Base-by-base conservation (phyloP, 139 green algal species). In the Nannochloris sp. region DNA sequence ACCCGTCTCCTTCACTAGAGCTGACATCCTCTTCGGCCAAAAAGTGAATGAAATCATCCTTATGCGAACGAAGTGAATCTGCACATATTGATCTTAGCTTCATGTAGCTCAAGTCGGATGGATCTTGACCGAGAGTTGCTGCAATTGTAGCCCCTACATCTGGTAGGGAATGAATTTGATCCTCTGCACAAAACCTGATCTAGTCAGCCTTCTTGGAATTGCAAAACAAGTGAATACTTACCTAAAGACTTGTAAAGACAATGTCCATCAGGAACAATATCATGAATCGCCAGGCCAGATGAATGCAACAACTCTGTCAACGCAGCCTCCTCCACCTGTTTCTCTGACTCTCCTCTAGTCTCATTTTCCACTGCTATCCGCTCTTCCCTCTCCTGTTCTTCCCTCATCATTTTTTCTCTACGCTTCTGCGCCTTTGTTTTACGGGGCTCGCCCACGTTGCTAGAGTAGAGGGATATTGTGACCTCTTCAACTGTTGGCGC, bases 191-290 rank as follows among this genome's bases (percentile, higher is more conserved):
- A 8, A 51, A 20, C 4, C 0, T 23, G 17, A 53, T 28, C 11
- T 28, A 20, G 2, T 33, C 10, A 61, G 56, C n/a, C 17, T 49
- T 12, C 6, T 61, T 51, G 11, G 56, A 53, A 14, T 53, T 23
- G 20, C 20, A 12, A 43, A 61, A 44, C 5, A 44, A 61, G 0
- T 33, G 5, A 20, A 61, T 12, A 17, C 14, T 3, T 53, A 53
- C 46, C 46, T 23, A 53, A 2, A 0, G 89, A 79, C 23, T 86
- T 81, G 76, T 93, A 97, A 68, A 97, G 59, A 75, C 91, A 97
- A 83, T 97, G 86, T 1, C 91, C 91, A 61, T 97, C 91, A 9
- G 91, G 76, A 67, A 80, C 67, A 56, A 97, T 93, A 29, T 92
- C 85, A 0, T 72, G 67, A 11, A 97, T 62, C 13, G 43, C 44